Evolutionary conservation across 2,329 filamentous ascomycete genomes (phyloP).

Genomic region (Fusarium foetens): DNA sequence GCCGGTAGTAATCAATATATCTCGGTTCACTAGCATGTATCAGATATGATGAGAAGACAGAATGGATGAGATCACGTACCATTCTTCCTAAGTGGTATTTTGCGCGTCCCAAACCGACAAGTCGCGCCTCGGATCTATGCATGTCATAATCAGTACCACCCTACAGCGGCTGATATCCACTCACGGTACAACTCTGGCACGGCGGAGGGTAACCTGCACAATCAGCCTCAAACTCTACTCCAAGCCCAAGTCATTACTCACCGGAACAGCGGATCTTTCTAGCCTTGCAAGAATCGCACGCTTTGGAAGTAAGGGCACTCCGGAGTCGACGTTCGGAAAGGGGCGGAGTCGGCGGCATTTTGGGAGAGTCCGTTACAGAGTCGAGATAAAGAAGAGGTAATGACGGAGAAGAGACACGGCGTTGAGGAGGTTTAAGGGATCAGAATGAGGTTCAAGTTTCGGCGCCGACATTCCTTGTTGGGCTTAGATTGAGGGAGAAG

Average conservation of each 20-base stretch:
- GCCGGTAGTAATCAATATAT: neutral
- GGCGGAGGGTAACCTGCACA: constrained; percentile 33
- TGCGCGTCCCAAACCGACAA: constrained; percentile 34
- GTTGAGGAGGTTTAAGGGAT: neutral
- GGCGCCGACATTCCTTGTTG: constrained; percentile 31
- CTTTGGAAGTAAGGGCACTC: constrained; percentile 32
- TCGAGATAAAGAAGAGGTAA: neutral
- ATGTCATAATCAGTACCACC: neutral
- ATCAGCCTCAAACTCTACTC: neutral
- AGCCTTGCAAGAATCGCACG: constrained; percentile 37
- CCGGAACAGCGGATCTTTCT: constrained; percentile 40
- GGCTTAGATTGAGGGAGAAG: neutral
- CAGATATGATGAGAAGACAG: neutral
- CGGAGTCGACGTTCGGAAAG: constrained; percentile 10
- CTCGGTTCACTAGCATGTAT: constrained; percentile 18
- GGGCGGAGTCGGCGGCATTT: constrained; percentile 11
- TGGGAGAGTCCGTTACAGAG: neutral
- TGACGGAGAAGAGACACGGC: neutral
- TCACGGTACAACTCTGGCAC: constrained; percentile 31
- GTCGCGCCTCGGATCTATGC: constrained; percentile 10
- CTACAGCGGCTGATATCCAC: neutral
- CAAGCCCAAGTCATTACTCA: neutral
- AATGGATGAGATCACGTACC: neutral
- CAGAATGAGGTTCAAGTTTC: neutral
- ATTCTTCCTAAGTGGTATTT: constrained; percentile 35